phyloP scores from a whole-genome alignment of 495 filamentous ascomycete species.

The Tuber melanosporum region DNA sequence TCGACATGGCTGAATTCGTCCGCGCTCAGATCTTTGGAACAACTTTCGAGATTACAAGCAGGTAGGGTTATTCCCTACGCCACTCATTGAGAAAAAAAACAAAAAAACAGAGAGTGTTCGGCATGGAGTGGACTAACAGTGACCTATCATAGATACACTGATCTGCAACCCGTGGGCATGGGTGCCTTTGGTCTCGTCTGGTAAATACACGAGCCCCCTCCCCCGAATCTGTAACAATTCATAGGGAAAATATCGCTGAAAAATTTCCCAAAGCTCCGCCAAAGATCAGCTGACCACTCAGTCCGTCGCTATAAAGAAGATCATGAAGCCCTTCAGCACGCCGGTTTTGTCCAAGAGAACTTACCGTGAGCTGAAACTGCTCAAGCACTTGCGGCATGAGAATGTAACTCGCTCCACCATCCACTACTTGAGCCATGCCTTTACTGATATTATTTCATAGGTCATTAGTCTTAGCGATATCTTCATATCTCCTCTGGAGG shows the following conservation, averaged over 20 bases:
- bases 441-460: conserved; percentile 48
- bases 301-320: conserved; percentile 98
- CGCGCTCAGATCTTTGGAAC: conserved; percentile 99
- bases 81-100: conserved; percentile 9
- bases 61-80: conserved; percentile 53
- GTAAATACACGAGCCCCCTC: conserved; percentile 50
- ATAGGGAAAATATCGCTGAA: conserved; percentile 9
- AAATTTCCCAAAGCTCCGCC: conserved; percentile 61
- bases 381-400: conserved; percentile 94
- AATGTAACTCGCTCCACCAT: conserved; percentile 57
- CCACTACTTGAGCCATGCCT: neutral
- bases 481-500: conserved; percentile 97
- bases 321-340: conserved; percentile 99
- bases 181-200: conserved; percentile 97
- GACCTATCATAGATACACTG: conserved; percentile 66
- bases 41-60: conserved; percentile 98
- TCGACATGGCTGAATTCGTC: conserved; percentile 93
- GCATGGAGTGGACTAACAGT: conserved; percentile 23
- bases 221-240: neutral
- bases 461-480: conserved; percentile 98
- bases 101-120: conserved; percentile 8
- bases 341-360: conserved; percentile 95
- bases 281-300: conserved; percentile 94
- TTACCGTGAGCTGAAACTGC: conserved; percentile 91
- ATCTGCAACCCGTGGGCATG: conserved; percentile 98